Evolutionary conservation across 305 asterid genomes (phyloP).

Genomic region (Fraxinus platypoda): DNA sequence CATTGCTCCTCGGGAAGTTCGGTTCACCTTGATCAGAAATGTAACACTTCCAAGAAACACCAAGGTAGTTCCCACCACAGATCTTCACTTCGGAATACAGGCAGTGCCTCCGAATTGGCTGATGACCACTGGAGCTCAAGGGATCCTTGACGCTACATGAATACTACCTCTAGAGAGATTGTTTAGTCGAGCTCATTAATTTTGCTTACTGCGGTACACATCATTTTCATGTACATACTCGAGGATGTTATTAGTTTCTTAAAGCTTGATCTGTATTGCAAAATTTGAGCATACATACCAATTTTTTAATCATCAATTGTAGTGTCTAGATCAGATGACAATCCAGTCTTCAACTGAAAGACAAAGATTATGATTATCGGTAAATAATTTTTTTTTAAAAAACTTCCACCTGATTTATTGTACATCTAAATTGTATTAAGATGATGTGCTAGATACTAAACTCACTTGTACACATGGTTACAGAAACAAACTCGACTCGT

Average conservation of each 20-base stretch:
- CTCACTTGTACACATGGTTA: background rate
- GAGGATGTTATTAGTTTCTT: background rate
- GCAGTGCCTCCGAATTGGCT: slow-evolving; percentile 27
- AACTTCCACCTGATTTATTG: background rate
- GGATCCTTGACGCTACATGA: background rate
- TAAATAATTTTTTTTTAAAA: background rate
- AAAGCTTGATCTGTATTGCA: background rate
- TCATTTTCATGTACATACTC: slow-evolving; percentile 37
- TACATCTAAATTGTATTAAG: background rate
- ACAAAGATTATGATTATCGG: background rate
- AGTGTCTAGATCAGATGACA: background rate
- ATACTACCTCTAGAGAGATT: background rate
- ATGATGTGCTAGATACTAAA: background rate
- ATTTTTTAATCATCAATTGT: background rate
- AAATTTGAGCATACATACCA: background rate
- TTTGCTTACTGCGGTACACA: slow-evolving; percentile 17
- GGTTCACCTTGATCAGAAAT: slow-evolving; percentile 36
- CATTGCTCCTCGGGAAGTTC: slow-evolving; percentile 42
- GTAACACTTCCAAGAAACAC: slow-evolving; percentile 43
- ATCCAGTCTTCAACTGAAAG: background rate
- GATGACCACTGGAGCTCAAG: background rate
- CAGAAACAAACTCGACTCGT: background rate
- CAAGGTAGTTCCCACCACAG: slow-evolving; percentile 48
- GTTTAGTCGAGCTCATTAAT: background rate
- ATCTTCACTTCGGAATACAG: slow-evolving; percentile 30